These are phyloP conservation scores for Salvia rosmarinus DNA, from an alignment of 257 asterid genomes.

Conservation along the genomic window DNA sequence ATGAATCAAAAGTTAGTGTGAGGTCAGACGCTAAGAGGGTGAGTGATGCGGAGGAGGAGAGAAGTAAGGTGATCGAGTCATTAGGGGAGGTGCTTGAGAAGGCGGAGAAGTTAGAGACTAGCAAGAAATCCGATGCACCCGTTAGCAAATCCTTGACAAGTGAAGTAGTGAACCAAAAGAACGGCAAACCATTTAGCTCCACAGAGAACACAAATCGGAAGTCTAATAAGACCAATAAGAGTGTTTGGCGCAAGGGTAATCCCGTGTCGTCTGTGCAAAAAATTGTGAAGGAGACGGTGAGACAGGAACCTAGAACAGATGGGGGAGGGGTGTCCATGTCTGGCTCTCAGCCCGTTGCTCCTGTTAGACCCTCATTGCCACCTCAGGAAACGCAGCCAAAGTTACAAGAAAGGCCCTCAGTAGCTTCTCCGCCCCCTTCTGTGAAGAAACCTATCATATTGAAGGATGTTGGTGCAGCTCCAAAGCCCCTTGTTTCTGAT, in stretches of 20 bases:
- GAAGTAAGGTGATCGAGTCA: constrained; percentile 71
- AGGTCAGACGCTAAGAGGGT: constrained; percentile 47
- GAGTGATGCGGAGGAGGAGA: constrained; percentile 53
- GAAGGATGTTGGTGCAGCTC: constrained; percentile 77
- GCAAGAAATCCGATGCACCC: constrained; percentile 50
- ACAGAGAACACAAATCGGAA: constrained; percentile 42
- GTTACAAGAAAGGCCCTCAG: constrained; percentile 78
- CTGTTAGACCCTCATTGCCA: constrained; percentile 56
- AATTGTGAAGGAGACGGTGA: constrained; percentile 58
- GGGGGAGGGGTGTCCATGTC: constrained; percentile 43
- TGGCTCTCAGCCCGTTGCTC: constrained; percentile 48
- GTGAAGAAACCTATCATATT: constrained; percentile 72
- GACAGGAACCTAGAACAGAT: constrained; percentile 48
- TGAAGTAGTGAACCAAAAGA: constrained; percentile 43
- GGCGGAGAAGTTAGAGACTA: constrained; percentile 81
- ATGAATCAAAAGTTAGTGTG: constrained; percentile 44
- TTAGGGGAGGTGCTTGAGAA: constrained; percentile 89
- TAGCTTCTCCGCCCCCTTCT: constrained; percentile 58
- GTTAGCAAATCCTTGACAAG: constrained; percentile 49
- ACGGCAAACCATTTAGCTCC: constrained; percentile 55
- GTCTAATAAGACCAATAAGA: constrained; percentile 61
- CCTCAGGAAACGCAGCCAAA: constrained; percentile 63
- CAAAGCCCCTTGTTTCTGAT: constrained; percentile 48
- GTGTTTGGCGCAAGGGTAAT: constrained; percentile 98
- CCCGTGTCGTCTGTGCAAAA: constrained; percentile 71